Percentiles rank a stretch among this genome's conserved stretches.
phyloP scores from a whole-genome alignment of 139 green algal species.

The Mychonastes homosphaera region DNA sequence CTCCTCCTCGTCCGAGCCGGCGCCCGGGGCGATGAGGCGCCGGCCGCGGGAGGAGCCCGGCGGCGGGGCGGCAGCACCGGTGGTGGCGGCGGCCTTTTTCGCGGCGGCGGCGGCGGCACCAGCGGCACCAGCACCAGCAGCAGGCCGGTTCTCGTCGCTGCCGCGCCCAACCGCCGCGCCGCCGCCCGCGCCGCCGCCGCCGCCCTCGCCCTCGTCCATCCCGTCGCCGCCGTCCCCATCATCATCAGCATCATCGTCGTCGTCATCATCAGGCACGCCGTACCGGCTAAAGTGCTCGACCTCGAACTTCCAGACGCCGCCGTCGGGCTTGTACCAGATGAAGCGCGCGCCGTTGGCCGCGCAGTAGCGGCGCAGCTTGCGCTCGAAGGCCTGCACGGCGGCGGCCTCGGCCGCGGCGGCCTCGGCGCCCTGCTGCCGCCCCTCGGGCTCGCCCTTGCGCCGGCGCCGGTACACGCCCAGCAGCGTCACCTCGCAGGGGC shows the following conservation, averaged over 20 bases:
- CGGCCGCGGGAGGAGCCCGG: neutral
- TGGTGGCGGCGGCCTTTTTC: neutral
- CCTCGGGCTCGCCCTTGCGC: constrained; percentile 43
- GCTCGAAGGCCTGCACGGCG: constrained; percentile 3
- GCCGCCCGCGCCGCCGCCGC: neutral
- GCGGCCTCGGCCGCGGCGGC: constrained; percentile 11
- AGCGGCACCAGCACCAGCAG: neutral
- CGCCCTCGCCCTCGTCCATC: neutral
- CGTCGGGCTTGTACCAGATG: constrained; percentile 57
- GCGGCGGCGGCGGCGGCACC: too few species aligned
- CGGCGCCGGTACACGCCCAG: constrained; percentile 37
- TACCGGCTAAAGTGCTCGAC: constrained; percentile 91
- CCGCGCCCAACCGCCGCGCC: too few species aligned
- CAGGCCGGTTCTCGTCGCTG: too few species aligned
- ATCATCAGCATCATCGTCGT: constrained; percentile 34
- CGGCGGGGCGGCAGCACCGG: neutral
- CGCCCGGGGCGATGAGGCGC: too few species aligned
- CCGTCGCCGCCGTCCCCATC: constrained; percentile 17
- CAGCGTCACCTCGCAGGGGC: constrained; percentile 64
- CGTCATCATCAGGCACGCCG: constrained; percentile 46
- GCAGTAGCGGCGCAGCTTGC: constrained; percentile 32
- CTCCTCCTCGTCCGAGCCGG: too few species aligned
- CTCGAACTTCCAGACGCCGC: constrained; percentile 72
- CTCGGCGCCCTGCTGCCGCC: constrained; percentile 30
- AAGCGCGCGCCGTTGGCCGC: constrained; percentile 65